These are phyloP conservation scores for Smallanthus sonchifolius DNA, from an alignment of 129 eudicot species.

Conservation along the genomic window DNA sequence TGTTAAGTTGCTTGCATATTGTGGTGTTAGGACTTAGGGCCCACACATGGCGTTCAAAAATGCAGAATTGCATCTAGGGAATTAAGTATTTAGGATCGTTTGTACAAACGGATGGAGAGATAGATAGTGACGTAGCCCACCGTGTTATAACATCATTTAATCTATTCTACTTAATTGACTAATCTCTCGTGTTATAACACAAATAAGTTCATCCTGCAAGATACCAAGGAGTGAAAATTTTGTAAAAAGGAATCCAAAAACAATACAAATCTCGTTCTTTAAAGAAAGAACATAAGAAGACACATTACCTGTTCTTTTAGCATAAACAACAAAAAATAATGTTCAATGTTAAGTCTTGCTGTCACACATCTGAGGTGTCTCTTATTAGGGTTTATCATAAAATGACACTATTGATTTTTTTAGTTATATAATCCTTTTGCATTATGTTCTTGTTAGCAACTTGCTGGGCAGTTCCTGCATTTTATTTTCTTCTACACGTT, in stretches of 20 bases:
- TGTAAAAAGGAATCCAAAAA: not conserved
- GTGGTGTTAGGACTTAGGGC: not conserved
- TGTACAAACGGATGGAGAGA: no score
- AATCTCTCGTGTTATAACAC: not conserved
- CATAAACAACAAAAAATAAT: no score
- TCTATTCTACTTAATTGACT: not conserved
- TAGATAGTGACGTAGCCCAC: no score
- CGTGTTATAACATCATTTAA: no score
- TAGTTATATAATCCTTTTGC: not conserved
- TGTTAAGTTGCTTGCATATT: not conserved
- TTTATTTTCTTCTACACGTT: no score
- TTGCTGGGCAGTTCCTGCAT: no score
- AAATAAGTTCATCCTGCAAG: not conserved
- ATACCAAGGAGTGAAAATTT: not conserved
- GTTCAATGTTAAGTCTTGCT: not conserved
- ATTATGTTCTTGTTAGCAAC: no score
- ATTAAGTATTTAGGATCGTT: not conserved
- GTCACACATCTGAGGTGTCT: not conserved
- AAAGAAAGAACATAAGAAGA: not conserved
- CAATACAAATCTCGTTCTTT: not conserved
- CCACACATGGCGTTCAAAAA: not conserved
- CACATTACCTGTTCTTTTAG: not conserved
- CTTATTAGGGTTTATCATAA: no score
- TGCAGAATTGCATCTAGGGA: not conserved
- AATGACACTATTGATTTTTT: no score